These are phyloP conservation scores for Leccinum sublutescens DNA, from an alignment of 768 basidiomycete species.

Conservation along the genomic window DNA sequence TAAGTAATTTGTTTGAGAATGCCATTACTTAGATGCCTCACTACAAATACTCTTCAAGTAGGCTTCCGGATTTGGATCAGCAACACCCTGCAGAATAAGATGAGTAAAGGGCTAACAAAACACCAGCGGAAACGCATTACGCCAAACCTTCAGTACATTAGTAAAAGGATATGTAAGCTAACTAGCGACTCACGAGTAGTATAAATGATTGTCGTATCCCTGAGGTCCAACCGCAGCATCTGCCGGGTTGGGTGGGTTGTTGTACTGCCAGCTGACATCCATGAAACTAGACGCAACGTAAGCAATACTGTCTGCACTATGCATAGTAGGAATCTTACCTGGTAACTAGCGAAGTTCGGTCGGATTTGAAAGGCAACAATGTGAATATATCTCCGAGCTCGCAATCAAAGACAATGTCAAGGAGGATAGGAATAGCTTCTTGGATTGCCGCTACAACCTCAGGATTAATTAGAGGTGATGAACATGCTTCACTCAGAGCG, in stretches of 20 bases:
- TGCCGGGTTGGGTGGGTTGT: slow-evolving; percentile 69
- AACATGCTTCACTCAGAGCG: slow-evolving; percentile 27
- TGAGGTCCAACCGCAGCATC: slow-evolving; percentile 68
- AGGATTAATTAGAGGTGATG: slow-evolving; percentile 21
- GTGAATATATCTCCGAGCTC: slow-evolving; percentile 26
- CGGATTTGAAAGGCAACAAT: slow-evolving; percentile 15
- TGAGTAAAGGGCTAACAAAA: neutral
- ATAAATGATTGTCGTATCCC: slow-evolving; percentile 76
- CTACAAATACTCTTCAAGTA: slow-evolving; percentile 72
- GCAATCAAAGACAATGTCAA: slow-evolving; percentile 24
- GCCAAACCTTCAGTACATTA: slow-evolving; percentile 46
- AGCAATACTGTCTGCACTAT: neutral
- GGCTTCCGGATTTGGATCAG: slow-evolving; percentile 58
- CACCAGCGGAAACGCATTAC: slow-evolving; percentile 34
- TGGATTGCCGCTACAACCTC: slow-evolving; percentile 34
- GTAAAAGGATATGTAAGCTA: slow-evolving; percentile 1
- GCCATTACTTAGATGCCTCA: slow-evolving; percentile 33
- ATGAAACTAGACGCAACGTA: slow-evolving; percentile 56
- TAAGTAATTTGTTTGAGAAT: neutral
- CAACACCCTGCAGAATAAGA: slow-evolving; percentile 54
- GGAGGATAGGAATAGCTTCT: slow-evolving; percentile 39
- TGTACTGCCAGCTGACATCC: slow-evolving; percentile 76
- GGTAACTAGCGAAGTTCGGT: slow-evolving; percentile 33
- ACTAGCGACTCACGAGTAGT: slow-evolving; percentile 55
- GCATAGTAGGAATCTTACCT: slow-evolving; percentile 31